phyloP scores from a whole-genome alignment of 2,329 filamentous ascomycete genomes.

The Sphaceloma murrayae region DNA sequence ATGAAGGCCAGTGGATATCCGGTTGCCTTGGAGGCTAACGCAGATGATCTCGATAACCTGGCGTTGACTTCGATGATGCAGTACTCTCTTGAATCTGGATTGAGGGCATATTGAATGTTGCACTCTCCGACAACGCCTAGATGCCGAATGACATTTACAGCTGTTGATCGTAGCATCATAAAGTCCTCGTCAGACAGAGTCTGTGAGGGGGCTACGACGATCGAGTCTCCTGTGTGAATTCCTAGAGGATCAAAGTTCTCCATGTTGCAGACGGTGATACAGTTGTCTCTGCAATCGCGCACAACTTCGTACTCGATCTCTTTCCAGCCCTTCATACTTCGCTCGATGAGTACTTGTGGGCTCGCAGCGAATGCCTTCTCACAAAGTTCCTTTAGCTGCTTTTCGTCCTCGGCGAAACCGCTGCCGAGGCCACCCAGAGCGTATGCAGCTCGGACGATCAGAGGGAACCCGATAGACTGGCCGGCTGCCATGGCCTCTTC shows the following conservation, averaged over 20 bases:
- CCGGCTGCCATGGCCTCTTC: conserved; percentile 85
- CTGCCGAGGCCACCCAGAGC: conserved; percentile 90
- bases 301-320: conserved; percentile 99
- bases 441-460: conserved; percentile 94
- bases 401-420: conserved; percentile 84
- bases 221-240: conserved; percentile 96
- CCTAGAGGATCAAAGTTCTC: conserved; percentile 98
- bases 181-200: conserved; percentile 96
- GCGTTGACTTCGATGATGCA: conserved; percentile 99
- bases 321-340: conserved; percentile 99
- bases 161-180: conserved; percentile 96
- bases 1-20: conserved; percentile 95
- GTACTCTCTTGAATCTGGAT: conserved; percentile 91
- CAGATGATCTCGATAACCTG: conserved; percentile 87
- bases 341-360: conserved; percentile 91
- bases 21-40: conserved; percentile 91
- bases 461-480: conserved; percentile 85
- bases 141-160: conserved; percentile 93
- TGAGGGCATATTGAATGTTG: conserved; percentile 96
- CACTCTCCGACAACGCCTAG: conserved; percentile 96
- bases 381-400: conserved; percentile 76
- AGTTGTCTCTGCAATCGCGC: conserved; percentile 90
- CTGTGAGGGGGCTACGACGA: conserved; percentile 94
- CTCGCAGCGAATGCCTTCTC: conserved; percentile 90
- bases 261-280: conserved; percentile 99